Evolutionary conservation across 805 yeast species (phyloP).

Genomic region (Wickerhamiella azyma): DNA sequence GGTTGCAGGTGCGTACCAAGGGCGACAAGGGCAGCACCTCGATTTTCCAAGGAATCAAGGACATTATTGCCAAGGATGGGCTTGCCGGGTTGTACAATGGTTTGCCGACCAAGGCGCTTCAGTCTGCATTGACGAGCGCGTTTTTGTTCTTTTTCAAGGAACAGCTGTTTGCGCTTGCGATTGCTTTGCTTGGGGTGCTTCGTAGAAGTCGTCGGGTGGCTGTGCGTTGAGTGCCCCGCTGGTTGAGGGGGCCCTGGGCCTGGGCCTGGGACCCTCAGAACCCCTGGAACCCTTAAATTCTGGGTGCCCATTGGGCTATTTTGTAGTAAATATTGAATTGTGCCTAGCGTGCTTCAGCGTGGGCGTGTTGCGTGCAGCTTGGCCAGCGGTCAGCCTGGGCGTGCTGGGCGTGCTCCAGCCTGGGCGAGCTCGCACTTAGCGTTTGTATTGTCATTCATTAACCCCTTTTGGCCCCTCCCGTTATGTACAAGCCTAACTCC

Average conservation of each 20-base stretch:
- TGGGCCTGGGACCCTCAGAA: too few species aligned
- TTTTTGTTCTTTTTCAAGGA: constrained; percentile 84
- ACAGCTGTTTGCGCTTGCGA: constrained; percentile 52
- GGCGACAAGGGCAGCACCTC: constrained; percentile 17
- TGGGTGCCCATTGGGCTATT: too few species aligned
- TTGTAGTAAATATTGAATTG: too few species aligned
- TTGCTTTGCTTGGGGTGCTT: constrained; percentile 37
- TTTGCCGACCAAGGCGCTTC: constrained; percentile 61
- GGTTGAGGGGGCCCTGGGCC: background rate
- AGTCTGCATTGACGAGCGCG: constrained; percentile 79
- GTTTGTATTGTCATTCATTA: too few species aligned
- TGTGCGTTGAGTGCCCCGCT: background rate
- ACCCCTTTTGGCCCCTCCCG: too few species aligned
- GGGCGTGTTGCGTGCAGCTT: too few species aligned
- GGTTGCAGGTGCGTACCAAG: constrained; percentile 60
- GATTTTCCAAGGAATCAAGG: constrained; percentile 30
- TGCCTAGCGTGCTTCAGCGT: too few species aligned
- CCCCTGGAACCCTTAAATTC: too few species aligned
- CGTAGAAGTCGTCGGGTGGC: constrained; percentile 10
- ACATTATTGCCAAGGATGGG: constrained; percentile 60
- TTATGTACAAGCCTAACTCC: too few species aligned
- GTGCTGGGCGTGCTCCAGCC: too few species aligned
- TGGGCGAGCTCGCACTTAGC: too few species aligned
- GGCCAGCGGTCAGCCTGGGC: too few species aligned
- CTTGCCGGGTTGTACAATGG: constrained; percentile 70